phyloP scores from a whole-genome alignment of 1,284 basidiomycete genomes.

The Irpex rosettiformis region DNA sequence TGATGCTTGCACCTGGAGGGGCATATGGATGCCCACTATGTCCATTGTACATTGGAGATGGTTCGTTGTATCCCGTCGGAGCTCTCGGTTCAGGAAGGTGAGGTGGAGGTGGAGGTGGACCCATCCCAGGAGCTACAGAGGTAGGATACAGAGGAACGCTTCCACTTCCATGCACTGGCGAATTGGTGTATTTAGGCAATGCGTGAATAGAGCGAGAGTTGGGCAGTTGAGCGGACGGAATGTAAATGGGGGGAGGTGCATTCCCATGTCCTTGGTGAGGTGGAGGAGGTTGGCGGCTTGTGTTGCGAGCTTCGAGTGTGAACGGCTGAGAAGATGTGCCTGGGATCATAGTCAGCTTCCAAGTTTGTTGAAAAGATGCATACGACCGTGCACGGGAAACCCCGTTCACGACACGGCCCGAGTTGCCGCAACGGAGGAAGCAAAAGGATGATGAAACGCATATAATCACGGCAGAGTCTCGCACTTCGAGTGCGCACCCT shows the following conservation, averaged over 20 bases:
- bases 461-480: neutral
- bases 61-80: slow-evolving; percentile 23
- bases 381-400: no score
- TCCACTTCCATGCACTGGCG: slow-evolving; percentile 16
- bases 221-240: slow-evolving; percentile 18
- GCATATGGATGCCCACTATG: slow-evolving; percentile 19
- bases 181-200: slow-evolving; percentile 1
- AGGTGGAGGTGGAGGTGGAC: slow-evolving; percentile 8
- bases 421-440: neutral
- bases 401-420: neutral
- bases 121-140: slow-evolving; percentile 23
- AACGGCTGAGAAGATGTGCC: neutral
- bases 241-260: slow-evolving; percentile 26
- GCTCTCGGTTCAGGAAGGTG: slow-evolving; percentile 13
- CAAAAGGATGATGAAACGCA: neutral
- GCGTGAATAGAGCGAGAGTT: neutral
- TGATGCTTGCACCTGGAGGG: slow-evolving; percentile 9
- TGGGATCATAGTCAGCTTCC: neutral
- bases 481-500: neutral
- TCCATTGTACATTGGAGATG: slow-evolving; percentile 29
- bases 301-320: neutral
- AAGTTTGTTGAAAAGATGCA: no score
- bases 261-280: slow-evolving; percentile 14
- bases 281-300: slow-evolving; percentile 1
- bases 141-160: slow-evolving; percentile 24